Conservation (phyloP, 306 rosid genomes). For the Macrotyloma uniflorum region DNA sequence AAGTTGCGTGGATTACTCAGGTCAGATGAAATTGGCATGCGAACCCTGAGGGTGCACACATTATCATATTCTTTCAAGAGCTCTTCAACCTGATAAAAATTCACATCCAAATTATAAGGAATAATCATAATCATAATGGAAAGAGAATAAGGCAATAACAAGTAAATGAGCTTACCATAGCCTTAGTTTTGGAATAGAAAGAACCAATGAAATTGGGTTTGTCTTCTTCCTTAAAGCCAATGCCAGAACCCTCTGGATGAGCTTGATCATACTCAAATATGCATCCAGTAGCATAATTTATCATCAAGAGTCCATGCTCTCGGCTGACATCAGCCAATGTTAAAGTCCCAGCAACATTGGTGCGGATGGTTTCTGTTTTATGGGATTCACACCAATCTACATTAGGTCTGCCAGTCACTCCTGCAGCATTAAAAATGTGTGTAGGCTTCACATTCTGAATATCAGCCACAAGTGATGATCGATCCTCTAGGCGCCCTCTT, state of each 20-base stretch:
- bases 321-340: slow-evolving; percentile 88
- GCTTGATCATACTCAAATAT: slow-evolving; percentile 82
- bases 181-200: slow-evolving; percentile 90
- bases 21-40: slow-evolving; percentile 93
- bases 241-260: slow-evolving; percentile 89
- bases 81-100: slow-evolving; percentile 74
- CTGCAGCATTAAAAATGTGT: slow-evolving; percentile 86
- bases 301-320: slow-evolving; percentile 76
- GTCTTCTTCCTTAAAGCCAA: slow-evolving; percentile 89
- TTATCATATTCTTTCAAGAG: slow-evolving; percentile 83
- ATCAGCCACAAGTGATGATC: slow-evolving; percentile 71
- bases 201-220: slow-evolving; percentile 81
- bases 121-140: slow-evolving; percentile 1
- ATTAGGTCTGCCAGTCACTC: slow-evolving; percentile 89
- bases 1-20: slow-evolving; percentile 85
- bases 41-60: slow-evolving; percentile 89
- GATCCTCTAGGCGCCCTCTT: slow-evolving; percentile 83
- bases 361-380: slow-evolving; percentile 72
- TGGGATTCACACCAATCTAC: slow-evolving; percentile 93
- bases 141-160: slow-evolving; percentile 22
- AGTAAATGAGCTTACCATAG: slow-evolving; percentile 63
- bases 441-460: slow-evolving; percentile 75
- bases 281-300: slow-evolving; percentile 87
- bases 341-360: slow-evolving; percentile 83
- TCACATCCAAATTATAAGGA: neutral